Evolutionary conservation across 257 asterid genomes (phyloP).

Genomic region (Anisodus acutangulus): DNA sequence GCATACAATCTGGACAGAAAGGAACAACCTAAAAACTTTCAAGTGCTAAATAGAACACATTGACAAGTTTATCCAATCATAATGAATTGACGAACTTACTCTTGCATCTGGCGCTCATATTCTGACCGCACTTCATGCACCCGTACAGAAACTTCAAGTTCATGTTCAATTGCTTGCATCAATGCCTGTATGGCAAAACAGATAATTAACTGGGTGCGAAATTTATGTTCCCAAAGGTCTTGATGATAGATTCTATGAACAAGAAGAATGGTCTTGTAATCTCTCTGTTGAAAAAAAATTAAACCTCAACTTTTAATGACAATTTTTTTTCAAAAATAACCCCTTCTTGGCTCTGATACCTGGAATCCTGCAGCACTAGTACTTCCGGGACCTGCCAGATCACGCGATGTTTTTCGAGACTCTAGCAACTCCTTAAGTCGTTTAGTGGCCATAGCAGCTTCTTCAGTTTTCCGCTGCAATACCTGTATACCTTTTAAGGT

Average conservation of each 20-base stretch:
- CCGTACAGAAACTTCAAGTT: conserved; percentile 89
- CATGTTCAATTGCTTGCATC: conserved; percentile 85
- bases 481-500: conserved; percentile 52
- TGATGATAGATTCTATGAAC: background rate
- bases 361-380: conserved; percentile 71
- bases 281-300: background rate
- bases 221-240: background rate
- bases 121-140: conserved; percentile 95
- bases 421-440: conserved; percentile 93
- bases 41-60: conserved; percentile 8
- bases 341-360: conserved; percentile 47
- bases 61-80: conserved; percentile 6
- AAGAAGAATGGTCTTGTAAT: conserved; percentile 10
- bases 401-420: conserved; percentile 84
- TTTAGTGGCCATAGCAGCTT: conserved; percentile 90
- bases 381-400: conserved; percentile 59
- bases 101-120: conserved; percentile 90
- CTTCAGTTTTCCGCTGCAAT: conserved; percentile 93
- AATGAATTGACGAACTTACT: conserved; percentile 54
- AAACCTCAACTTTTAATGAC: background rate
- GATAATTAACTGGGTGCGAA: conserved; percentile 18
- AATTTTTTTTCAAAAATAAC: background rate
- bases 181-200: conserved; percentile 56
- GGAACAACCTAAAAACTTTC: background rate
- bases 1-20: background rate